phyloP scores from a whole-genome alignment of 2,329 filamentous ascomycete genomes.

The Trichoderma sp. region DNA sequence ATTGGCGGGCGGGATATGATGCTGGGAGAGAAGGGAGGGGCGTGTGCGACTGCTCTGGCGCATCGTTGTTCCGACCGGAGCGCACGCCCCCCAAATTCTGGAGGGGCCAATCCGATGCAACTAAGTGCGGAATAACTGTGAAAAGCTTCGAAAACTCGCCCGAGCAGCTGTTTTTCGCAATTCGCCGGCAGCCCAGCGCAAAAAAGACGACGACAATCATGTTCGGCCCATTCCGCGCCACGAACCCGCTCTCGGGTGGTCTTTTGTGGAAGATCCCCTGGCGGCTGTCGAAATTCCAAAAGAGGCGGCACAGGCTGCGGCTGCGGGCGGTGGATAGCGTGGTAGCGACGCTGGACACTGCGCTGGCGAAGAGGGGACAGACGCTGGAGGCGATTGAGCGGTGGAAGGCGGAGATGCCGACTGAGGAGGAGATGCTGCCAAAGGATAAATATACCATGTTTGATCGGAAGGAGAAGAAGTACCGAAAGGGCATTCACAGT shows the following conservation, averaged over 20 bases:
- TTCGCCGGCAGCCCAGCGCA: neutral
- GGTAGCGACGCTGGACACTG: slow-evolving; percentile 79
- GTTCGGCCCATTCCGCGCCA: slow-evolving; percentile 83
- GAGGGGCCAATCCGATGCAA: slow-evolving; percentile 22
- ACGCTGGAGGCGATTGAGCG: slow-evolving; percentile 77
- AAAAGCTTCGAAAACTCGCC: slow-evolving; percentile 19
- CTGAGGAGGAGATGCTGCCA: slow-evolving; percentile 91
- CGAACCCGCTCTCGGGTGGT: slow-evolving; percentile 75
- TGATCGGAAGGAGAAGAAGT: slow-evolving; percentile 92
- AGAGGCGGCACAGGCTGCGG: slow-evolving; percentile 81
- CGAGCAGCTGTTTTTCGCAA: neutral
- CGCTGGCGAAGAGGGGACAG: slow-evolving; percentile 73
- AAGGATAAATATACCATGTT: slow-evolving; percentile 98
- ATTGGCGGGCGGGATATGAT: neutral
- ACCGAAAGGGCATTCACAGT: slow-evolving; percentile 98
- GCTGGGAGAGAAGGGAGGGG: slow-evolving; percentile 1
- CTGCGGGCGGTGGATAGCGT: slow-evolving; percentile 84
- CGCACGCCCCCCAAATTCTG: neutral
- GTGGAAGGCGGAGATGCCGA: slow-evolving; percentile 97
- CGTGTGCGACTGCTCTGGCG: slow-evolving; percentile 22
- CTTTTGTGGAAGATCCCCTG: slow-evolving; percentile 97
- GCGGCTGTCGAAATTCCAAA: slow-evolving; percentile 90
- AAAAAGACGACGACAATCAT: slow-evolving; percentile 54
- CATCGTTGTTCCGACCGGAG: slow-evolving; percentile 29
- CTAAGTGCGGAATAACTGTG: neutral